Evolutionary conservation across 2,329 filamentous ascomycete genomes (phyloP).

Genomic region (Colletotrichum tofieldiae): DNA sequence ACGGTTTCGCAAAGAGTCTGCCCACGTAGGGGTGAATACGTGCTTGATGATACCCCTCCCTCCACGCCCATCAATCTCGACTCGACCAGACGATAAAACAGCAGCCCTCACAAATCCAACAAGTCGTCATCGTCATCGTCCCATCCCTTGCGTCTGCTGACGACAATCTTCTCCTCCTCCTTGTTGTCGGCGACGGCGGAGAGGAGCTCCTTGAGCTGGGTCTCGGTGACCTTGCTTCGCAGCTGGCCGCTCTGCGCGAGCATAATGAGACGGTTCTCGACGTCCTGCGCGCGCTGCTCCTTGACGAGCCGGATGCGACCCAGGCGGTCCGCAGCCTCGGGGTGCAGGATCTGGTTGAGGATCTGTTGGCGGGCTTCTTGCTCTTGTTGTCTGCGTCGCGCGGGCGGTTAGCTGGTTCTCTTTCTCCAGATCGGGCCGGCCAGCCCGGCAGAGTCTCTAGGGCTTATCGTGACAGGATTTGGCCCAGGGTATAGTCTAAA

Average conservation of each 20-base stretch:
- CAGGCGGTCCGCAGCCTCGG: constrained; percentile 92
- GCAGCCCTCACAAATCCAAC: constrained; percentile 68
- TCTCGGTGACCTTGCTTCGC: constrained; percentile 88
- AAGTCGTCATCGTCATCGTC: constrained; percentile 89
- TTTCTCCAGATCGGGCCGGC: not conserved
- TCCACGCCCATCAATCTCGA: not conserved
- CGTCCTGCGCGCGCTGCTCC: constrained; percentile 87
- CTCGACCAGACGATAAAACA: not conserved
- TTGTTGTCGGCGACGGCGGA: constrained; percentile 86
- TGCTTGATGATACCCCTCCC: not conserved
- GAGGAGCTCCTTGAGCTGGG: constrained; percentile 92
- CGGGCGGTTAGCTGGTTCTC: constrained; percentile 42
- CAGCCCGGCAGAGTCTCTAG: not conserved
- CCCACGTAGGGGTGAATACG: not conserved
- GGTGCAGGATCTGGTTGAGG: constrained; percentile 93
- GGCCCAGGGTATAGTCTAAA: not conserved
- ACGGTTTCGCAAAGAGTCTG: not conserved
- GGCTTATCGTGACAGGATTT: not conserved
- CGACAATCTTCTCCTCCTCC: constrained; percentile 88
- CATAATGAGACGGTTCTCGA: constrained; percentile 95
- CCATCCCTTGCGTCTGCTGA: constrained; percentile 85
- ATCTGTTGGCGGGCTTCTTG: constrained; percentile 83
- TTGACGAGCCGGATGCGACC: constrained; percentile 97
- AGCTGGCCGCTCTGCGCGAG: constrained; percentile 91
- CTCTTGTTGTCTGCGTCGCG: constrained; percentile 58